A percentile compares a stretch with the other conserved stretches of the same genome.
Conservation (phyloP, 1,284 basidiomycete species). For the Flammula alnicola region DNA sequence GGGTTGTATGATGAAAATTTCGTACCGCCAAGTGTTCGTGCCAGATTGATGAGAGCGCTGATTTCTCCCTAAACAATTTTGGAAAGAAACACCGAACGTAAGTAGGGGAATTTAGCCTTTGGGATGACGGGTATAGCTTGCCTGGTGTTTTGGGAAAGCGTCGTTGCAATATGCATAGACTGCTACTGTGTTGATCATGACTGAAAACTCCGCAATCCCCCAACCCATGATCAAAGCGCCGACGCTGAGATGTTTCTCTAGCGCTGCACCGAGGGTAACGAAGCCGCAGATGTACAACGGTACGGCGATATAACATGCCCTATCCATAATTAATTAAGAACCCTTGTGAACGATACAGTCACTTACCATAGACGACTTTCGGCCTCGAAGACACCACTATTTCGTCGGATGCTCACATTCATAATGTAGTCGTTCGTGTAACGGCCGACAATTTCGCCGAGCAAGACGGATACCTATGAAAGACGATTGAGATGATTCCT, state of each 20-base stretch:
- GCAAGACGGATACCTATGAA: constrained; percentile 60
- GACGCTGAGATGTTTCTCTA: constrained; percentile 60
- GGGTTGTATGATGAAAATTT: neutral
- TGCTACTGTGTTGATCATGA: constrained; percentile 70
- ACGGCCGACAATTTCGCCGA: constrained; percentile 71
- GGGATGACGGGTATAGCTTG: constrained; percentile 23
- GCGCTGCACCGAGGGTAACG: constrained; percentile 58
- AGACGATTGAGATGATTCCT: neutral
- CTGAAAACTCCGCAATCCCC: constrained; percentile 62
- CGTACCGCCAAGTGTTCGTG: constrained; percentile 51
- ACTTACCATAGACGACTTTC: constrained; percentile 68
- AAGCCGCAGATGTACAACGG: constrained; percentile 69
- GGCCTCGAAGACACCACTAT: constrained; percentile 72
- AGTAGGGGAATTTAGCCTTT: neutral
- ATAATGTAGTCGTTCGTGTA: constrained; percentile 73
- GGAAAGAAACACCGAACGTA: neutral
- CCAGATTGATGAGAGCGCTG: constrained; percentile 59
- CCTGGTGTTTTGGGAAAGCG: constrained; percentile 54
- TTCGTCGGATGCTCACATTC: constrained; percentile 55
- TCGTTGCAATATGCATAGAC: constrained; percentile 62
- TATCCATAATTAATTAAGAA: constrained; percentile 30
- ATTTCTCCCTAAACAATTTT: constrained; percentile 53
- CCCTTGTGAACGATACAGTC: neutral
- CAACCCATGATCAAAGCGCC: constrained; percentile 67
- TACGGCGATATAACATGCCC: constrained; percentile 68